Base-by-base conservation (phyloP, 2,329 filamentous ascomycete species). In the Aspergillus sp. region DNA sequence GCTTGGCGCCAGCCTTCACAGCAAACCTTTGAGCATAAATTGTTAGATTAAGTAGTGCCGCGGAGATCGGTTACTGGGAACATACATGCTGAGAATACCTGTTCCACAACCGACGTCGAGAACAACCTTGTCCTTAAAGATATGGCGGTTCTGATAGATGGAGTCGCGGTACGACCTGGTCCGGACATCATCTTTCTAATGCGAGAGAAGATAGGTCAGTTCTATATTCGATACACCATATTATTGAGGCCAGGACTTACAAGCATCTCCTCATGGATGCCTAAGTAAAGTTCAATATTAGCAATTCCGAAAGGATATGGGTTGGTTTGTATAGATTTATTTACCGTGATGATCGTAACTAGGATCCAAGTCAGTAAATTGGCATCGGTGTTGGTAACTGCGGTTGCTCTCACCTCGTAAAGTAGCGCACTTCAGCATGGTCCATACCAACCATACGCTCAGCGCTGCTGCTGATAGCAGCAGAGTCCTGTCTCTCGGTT, bases 301-400 rank as follows among this genome's bases (percentile, higher is more conserved):
- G 63, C 66, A 46, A 56, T 60, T 55, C 62, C 58, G 55, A 40
- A 60, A 59, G 48, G n/a, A 37, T 62, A 59, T 56, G 46, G 50
- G 6, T 27, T 50, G 57, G 57, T 63, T 56, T 60, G 27, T 31
- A 60, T 57, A 66, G 59, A 57, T 64, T 62, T 63, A 81, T 81
- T 76, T 87, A 93, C 93, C 93, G 84, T 98, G 93, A 80, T 98
- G 95, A 77, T 98, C 96, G 78, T 98, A 98, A 78, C 93, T 97
- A 76, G 66, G 55, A 55, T 21, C 37, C 41, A 44, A 44, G 65
- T 68, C 57, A 69, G 64, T 51, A 59, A 54, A 15, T 27, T 41
- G 54, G 33, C 17, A 47, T n/a, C 25, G 27, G 9, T 17, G 43
- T 41, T 15, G 7, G 40, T 31, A 21, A n/a, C 19, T 8, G 41